Evolutionary conservation across 495 filamentous ascomycete species (phyloP).

Genomic region (Aspergillus incahuasiensis): DNA sequence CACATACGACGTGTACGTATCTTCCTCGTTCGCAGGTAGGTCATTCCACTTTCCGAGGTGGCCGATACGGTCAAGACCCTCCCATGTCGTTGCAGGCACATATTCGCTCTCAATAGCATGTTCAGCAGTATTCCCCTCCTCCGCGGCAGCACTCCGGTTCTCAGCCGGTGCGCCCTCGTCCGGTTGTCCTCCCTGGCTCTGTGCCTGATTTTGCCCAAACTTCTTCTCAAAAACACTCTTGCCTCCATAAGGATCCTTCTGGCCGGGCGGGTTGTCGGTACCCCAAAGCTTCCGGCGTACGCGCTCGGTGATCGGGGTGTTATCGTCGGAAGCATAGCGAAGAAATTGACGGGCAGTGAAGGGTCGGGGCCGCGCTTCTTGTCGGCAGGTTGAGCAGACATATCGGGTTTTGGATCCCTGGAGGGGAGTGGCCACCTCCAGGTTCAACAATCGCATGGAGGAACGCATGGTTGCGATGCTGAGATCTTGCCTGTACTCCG

Average conservation of each 20-base stretch:
- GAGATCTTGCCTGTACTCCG: constrained; percentile 3
- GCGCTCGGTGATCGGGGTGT: constrained; percentile 42
- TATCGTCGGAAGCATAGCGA: constrained; percentile 36
- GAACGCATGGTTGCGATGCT: constrained; percentile 38
- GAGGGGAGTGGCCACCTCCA: constrained; percentile 28
- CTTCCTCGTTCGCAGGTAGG: constrained; percentile 16
- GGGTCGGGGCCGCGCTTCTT: constrained; percentile 36
- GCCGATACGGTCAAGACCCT: constrained; percentile 56
- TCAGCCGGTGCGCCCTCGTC: not conserved
- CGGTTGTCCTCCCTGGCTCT: constrained; percentile 13
- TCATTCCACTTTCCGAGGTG: constrained; percentile 45
- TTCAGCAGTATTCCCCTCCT: not conserved
- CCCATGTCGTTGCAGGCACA: constrained; percentile 51
- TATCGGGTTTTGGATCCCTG: constrained; percentile 26
- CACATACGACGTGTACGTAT: constrained; percentile 29
- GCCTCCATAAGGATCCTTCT: constrained; percentile 49
- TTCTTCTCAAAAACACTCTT: constrained; percentile 30
- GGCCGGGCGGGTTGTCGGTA: constrained; percentile 49
- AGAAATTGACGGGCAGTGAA: constrained; percentile 39
- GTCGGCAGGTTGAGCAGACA: constrained; percentile 42
- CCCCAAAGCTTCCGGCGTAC: constrained; percentile 53
- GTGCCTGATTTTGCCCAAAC: constrained; percentile 18
- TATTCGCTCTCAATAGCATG: constrained; percentile 34
- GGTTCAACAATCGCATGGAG: constrained; percentile 34
- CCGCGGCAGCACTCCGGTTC: not conserved